Evolutionary conservation across 345 rosid genomes (phyloP), one percentile per base, ranked within the genome.

Genomic region (Corymbia maculata): DNA sequence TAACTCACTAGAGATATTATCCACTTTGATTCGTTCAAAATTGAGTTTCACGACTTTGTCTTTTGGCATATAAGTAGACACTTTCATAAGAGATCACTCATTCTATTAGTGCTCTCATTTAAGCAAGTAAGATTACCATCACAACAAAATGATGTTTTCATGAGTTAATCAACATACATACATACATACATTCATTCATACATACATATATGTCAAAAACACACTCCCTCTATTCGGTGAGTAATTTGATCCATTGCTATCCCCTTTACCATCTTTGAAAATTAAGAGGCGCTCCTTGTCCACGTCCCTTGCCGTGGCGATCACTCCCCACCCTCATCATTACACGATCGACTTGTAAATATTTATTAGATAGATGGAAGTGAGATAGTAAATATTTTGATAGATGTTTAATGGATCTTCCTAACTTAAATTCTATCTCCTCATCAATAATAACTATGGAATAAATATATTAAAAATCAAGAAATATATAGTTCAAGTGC

Each of bases 231-330:
- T 52, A 16, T 30, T 68, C 2, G 6, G 9, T 68, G 3, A 0
- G 3, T 2, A 68, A 8, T 68, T 15, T 5, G 1, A 68, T 68
- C 15, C 22, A 2, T 30, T 30, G 21, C 1, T 15, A 30, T 3
- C 8, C 7, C 16, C 2, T n/a, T n/a, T 2, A 0, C 75, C 75
- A 28, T 64, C 75, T 13, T 3, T 13, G 8, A 6, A 64, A n/a
- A 17, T 59, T 30, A 11, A 12, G 66, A 13, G 17, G 1, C 75
- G 13, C 44, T 30, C 21, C 6, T 68, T 68, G 21, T 68, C 36
- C 9, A 15, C 6, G 36, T 16, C 21, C 15, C 11, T 68, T 0
- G 0, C 22, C 44, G 6, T 0, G 0, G 5, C 22, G 0, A 32
- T 68, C 79, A 30, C 6, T 68, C 6, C 2, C 42, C 44, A 5